A percentile compares a stretch with the other conserved stretches of the same genome.
Evolutionary conservation across 2,329 filamentous ascomycete species (phyloP).

Genomic region (Ceratocystis eucalypticola): DNA sequence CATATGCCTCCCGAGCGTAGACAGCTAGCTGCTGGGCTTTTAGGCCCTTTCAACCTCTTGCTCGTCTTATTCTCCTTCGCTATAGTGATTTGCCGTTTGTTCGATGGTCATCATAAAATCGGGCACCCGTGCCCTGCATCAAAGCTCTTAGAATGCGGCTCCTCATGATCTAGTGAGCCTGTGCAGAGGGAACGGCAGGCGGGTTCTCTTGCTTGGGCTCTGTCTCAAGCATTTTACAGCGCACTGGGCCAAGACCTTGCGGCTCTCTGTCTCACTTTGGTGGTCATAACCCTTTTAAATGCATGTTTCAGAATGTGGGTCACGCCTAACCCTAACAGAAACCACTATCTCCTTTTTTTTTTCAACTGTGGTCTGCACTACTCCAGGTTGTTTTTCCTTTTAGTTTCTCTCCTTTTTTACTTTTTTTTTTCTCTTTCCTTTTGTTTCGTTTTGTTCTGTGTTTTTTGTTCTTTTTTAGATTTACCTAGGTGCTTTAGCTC

Average conservation of each 20-base stretch:
- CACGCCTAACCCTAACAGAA: not conserved
- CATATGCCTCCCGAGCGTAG: not conserved
- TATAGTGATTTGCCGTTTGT: not conserved
- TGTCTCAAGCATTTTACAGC: not conserved
- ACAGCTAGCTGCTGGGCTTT: not conserved
- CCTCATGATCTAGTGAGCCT: not conserved
- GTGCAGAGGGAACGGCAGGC: not conserved
- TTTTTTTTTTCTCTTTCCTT: not conserved
- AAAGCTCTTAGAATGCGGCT: not conserved
- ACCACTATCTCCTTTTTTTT: not conserved
- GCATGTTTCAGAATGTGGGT: not conserved
- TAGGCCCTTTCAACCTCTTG: not conserved
- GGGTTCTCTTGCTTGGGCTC: not conserved
- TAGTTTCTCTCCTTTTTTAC: too few species aligned
- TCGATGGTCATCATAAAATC: constrained; percentile 1
- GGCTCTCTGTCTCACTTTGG: not conserved
- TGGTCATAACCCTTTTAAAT: not conserved
- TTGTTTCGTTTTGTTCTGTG: not conserved
- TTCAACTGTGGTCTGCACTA: not conserved
- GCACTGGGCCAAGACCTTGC: not conserved
- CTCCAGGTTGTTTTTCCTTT: too few species aligned
- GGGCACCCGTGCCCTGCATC: not conserved
- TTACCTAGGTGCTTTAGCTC: not conserved
- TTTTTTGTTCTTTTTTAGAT: not conserved
- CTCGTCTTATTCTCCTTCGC: not conserved